Percentiles rank a stretch among this genome's conserved stretches.
phyloP scores from a whole-genome alignment of 768 basidiomycete species.

The Paxillus rubicundulus region DNA sequence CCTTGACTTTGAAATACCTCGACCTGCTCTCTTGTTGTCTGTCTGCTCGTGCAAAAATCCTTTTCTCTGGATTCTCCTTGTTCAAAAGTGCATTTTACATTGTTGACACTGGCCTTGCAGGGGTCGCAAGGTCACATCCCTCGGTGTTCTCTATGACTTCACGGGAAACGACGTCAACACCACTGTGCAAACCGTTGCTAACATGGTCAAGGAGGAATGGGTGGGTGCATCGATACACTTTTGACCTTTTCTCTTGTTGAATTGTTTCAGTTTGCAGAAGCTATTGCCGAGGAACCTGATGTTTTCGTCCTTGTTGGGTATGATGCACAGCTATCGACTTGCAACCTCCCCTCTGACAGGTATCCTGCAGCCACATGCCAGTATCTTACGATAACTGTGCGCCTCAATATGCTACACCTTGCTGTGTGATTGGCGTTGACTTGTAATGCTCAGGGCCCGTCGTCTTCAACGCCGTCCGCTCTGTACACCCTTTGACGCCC shows the following conservation, averaged over 20 bases:
- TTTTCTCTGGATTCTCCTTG: no score
- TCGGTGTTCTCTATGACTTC: constrained; percentile 81
- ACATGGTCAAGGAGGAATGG: constrained; percentile 82
- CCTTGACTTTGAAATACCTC: not conserved
- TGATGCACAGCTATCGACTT: constrained; percentile 11
- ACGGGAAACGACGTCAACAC: constrained; percentile 68
- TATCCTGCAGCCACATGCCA: constrained; percentile 73
- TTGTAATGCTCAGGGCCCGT: constrained; percentile 50
- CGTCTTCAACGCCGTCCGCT: constrained; percentile 72
- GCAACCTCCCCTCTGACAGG: not conserved
- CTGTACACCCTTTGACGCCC: constrained; percentile 69
- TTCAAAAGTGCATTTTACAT: no score
- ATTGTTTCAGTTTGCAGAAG: constrained; percentile 61
- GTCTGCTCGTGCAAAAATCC: not conserved
- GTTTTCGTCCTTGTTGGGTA: constrained; percentile 75
- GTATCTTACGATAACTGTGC: constrained; percentile 64
- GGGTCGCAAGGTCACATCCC: constrained; percentile 71
- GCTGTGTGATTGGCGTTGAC: not conserved
- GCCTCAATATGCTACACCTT: constrained; percentile 11
- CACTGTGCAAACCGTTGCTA: constrained; percentile 66
- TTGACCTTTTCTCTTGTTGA: not conserved
- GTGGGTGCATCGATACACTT: constrained; percentile 32
- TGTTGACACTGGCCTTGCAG: constrained; percentile 23
- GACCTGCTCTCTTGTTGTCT: not conserved
- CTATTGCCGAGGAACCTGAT: constrained; percentile 78